Evolutionary conservation across 768 basidiomycete genomes (phyloP).

Genomic region (Porpolomopsis calyptriformis): DNA sequence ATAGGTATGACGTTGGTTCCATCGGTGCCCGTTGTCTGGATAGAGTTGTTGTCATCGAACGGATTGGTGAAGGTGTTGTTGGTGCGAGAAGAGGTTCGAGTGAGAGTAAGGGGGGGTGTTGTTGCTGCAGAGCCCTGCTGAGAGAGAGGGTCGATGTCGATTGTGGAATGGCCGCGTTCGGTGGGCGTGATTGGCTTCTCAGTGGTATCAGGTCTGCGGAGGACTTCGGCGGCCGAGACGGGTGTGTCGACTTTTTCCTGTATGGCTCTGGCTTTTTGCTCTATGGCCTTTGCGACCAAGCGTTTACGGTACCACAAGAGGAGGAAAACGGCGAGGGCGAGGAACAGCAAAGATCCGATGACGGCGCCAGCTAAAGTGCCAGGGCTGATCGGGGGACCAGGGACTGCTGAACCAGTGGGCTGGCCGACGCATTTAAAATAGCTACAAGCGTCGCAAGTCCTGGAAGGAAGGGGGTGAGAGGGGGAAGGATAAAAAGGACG

Average conservation of each 20-base stretch:
- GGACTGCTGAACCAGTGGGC: conserved; percentile 10
- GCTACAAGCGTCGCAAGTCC: conserved; percentile 49
- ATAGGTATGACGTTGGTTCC: conserved; percentile 83
- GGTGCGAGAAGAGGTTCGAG: conserved; percentile 23
- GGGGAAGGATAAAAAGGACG: not conserved
- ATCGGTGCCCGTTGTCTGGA: conserved; percentile 73
- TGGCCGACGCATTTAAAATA: conserved; percentile 40
- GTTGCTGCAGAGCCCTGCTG: conserved; percentile 21
- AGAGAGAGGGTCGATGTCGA: conserved; percentile 52
- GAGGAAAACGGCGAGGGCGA: conserved; percentile 38
- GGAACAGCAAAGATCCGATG: conserved; percentile 50
- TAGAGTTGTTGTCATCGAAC: conserved; percentile 68
- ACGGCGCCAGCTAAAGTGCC: conserved; percentile 60
- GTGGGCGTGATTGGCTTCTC: conserved; percentile 40
- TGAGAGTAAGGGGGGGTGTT: conserved; percentile 19
- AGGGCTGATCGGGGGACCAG: conserved; percentile 13
- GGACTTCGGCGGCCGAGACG: conserved; percentile 65
- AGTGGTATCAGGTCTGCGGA: conserved; percentile 72
- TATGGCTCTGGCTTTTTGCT: conserved; percentile 20
- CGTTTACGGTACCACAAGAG: conserved; percentile 57
- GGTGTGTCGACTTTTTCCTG: conserved; percentile 46
- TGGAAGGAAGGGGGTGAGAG: conserved; percentile 18
- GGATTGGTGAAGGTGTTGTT: too few relatives aligned
- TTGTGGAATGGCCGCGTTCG: conserved; percentile 37
- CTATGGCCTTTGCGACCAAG: not conserved